Evolutionary conservation across 495 filamentous ascomycete species (phyloP).

Genomic region (Penicillium pulvis): DNA sequence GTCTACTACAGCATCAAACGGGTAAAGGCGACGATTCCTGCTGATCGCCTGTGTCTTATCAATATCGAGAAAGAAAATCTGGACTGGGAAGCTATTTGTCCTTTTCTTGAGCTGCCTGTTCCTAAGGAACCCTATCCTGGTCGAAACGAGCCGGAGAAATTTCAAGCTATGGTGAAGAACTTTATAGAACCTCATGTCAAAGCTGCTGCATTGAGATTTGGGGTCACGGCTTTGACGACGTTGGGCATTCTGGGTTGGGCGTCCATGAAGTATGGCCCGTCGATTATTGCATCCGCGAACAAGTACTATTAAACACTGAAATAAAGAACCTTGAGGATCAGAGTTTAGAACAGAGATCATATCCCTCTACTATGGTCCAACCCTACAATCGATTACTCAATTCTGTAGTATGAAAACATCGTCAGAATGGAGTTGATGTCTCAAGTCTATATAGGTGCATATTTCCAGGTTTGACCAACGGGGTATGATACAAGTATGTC

Average conservation of each 20-base stretch:
- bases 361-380: too few relatives aligned
- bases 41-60: constrained; percentile 24
- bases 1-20: constrained; percentile 19
- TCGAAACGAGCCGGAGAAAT: constrained; percentile 31
- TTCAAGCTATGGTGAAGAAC: constrained; percentile 15
- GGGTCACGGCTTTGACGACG: constrained; percentile 13
- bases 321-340: too few relatives aligned
- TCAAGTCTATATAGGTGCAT: constrained; percentile 11
- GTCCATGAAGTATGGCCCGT: constrained; percentile 16
- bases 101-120: constrained; percentile 26
- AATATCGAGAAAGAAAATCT: constrained; percentile 23
- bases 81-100: constrained; percentile 31
- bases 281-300: neutral
- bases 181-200: constrained; percentile 17
- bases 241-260: constrained; percentile 19
- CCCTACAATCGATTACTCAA: neutral
- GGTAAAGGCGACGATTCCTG: constrained; percentile 23
- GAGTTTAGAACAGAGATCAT: too few relatives aligned
- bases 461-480: neutral
- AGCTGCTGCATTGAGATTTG: constrained; percentile 13
- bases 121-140: constrained; percentile 25
- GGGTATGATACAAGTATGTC: constrained; percentile 6
- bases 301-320: neutral
- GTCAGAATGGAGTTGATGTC: constrained; percentile 2
- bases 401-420: neutral